A percentile compares a stretch with the other conserved stretches of the same genome.
phyloP scores from a whole-genome alignment of 2,329 filamentous ascomycete species.

The Colletotrichum sp. region DNA sequence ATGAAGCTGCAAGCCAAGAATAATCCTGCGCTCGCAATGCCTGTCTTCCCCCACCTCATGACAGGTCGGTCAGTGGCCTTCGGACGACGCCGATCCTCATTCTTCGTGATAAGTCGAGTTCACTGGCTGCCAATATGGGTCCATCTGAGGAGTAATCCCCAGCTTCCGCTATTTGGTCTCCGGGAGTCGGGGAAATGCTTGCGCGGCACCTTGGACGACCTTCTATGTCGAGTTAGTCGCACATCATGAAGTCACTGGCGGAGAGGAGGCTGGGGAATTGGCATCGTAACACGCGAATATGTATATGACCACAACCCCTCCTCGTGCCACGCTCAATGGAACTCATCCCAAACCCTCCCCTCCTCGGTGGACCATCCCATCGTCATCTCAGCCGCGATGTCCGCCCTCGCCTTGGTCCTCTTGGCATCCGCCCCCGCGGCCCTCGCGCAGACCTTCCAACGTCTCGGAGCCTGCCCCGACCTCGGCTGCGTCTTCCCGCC shows the following conservation, averaged over 20 bases:
- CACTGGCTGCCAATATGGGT: not conserved
- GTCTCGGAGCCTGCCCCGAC: constrained; percentile 61
- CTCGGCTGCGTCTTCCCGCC: constrained; percentile 67
- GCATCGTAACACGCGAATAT: not conserved
- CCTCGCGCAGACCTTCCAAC: constrained; percentile 62
- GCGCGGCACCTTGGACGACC: not conserved
- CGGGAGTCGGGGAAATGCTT: not conserved
- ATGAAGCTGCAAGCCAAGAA: constrained; percentile 14
- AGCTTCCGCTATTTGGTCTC: not conserved
- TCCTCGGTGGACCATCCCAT: not conserved
- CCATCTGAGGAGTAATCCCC: not conserved
- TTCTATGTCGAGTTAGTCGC: constrained; percentile 13
- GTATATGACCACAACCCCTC: not conserved
- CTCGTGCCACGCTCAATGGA: not conserved
- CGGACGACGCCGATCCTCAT: constrained; percentile 2
- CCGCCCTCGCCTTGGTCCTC: constrained; percentile 36
- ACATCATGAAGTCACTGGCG: not conserved
- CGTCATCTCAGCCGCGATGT: constrained; percentile 27
- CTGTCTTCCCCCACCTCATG: not conserved
- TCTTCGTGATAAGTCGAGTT: not conserved
- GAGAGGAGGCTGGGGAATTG: not conserved
- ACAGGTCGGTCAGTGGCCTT: not conserved
- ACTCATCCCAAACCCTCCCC: not conserved
- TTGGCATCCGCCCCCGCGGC: constrained; percentile 39
- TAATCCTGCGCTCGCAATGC: not conserved